Conservation (phyloP, 2,329 filamentous ascomycete species). For the Seiridium unicorne region DNA sequence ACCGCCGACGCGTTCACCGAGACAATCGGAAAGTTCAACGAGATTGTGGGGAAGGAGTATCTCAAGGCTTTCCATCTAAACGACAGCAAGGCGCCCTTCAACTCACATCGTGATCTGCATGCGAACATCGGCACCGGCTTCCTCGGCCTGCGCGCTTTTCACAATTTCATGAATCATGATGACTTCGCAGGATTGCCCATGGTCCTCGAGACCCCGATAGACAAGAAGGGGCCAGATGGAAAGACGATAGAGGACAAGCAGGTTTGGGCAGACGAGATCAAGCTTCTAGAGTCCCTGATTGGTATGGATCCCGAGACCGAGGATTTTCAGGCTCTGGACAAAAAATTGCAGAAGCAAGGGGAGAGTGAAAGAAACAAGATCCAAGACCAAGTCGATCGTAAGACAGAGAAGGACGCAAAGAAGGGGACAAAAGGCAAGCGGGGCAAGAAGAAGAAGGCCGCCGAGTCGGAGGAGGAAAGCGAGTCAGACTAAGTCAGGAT, state of each 20-base stretch:
- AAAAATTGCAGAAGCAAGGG: constrained; percentile 65
- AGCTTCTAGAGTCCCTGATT: constrained; percentile 84
- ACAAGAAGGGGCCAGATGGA: constrained; percentile 63
- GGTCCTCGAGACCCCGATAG: constrained; percentile 95
- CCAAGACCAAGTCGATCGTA: constrained; percentile 76
- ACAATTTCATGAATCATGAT: constrained; percentile 82
- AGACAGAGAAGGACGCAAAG: constrained; percentile 58
- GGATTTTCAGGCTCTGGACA: constrained; percentile 67
- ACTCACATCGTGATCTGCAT: constrained; percentile 82
- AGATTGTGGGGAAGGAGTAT: constrained; percentile 73
- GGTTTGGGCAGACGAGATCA: constrained; percentile 93
- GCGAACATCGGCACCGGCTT: constrained; percentile 97
- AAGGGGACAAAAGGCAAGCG: constrained; percentile 24
- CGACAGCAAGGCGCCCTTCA: constrained; percentile 88
- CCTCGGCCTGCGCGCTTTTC: constrained; percentile 84
- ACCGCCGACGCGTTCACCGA: constrained; percentile 69
- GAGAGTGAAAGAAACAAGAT: constrained; percentile 70
- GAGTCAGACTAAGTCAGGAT: constrained; percentile 13
- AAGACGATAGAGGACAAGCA: constrained; percentile 73
- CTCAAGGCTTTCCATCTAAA: constrained; percentile 88
- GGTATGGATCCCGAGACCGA: constrained; percentile 76
- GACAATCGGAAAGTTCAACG: constrained; percentile 75
- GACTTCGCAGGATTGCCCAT: constrained; percentile 79
- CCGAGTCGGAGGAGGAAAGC: constrained; percentile 19
- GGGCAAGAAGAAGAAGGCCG: constrained; percentile 22